These are phyloP conservation scores for Actinomortierella ambigua DNA, from an alignment of 371 early-diverging fungal species.

Conservation along the genomic window DNA sequence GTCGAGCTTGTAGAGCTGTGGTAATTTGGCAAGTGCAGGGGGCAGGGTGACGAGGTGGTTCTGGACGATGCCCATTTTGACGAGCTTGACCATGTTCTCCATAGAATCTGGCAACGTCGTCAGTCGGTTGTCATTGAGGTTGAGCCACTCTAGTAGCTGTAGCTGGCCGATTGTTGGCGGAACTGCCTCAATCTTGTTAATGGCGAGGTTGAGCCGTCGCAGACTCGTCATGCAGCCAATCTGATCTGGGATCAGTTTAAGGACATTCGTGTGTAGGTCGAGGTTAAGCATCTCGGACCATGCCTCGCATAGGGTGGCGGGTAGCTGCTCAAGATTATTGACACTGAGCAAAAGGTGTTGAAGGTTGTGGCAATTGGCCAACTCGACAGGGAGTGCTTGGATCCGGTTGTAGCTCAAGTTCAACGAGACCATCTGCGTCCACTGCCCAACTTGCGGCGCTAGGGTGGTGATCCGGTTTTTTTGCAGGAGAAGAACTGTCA, in stretches of 20 bases:
- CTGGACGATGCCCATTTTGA: conserved; percentile 74
- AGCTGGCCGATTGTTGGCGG: conserved; percentile 62
- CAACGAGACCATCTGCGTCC: conserved; percentile 46
- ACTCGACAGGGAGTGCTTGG: conserved; percentile 50
- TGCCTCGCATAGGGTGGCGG: conserved; percentile 51
- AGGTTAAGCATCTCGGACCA: conserved; percentile 60
- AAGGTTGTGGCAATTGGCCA: conserved; percentile 53
- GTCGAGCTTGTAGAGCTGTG: conserved; percentile 55
- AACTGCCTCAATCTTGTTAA: conserved; percentile 58
- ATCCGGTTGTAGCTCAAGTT: conserved; percentile 55
- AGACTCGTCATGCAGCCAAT: conserved; percentile 49
- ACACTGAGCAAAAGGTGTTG: conserved; percentile 64
- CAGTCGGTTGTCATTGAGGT: conserved; percentile 71
- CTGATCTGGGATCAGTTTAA: conserved; percentile 47
- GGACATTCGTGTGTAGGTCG: conserved; percentile 67
- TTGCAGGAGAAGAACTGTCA: conserved; percentile 52
- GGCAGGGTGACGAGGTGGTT: conserved; percentile 64
- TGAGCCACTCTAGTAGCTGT: conserved; percentile 68
- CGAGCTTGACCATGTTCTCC: conserved; percentile 56
- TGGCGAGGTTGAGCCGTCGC: conserved; percentile 65
- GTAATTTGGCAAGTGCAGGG: conserved; percentile 46
- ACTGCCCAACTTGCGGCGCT: conserved; percentile 38
- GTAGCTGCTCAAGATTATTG: conserved; percentile 54
- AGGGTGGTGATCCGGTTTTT: conserved; percentile 50
- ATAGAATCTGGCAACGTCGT: conserved; percentile 57